Evolutionary conservation across 139 green algal species (phyloP).

Genomic region (Coelastrella sp.): DNA sequence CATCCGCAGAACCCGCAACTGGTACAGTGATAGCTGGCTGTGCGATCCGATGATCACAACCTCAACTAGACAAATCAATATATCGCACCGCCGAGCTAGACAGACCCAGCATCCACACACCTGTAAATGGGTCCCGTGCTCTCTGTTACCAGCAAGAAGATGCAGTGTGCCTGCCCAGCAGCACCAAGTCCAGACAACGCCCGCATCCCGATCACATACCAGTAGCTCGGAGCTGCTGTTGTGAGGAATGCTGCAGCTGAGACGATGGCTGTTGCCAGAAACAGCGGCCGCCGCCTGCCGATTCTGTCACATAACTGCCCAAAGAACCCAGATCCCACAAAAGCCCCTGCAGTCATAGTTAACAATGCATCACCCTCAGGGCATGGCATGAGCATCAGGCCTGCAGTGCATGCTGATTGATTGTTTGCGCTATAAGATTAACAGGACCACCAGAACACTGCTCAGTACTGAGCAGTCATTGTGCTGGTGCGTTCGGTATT

Average conservation of each 20-base stretch:
- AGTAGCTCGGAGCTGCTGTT: constrained; percentile 5
- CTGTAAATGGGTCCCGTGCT: neutral
- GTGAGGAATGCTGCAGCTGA: neutral
- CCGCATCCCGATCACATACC: neutral
- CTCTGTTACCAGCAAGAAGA: constrained; percentile 31
- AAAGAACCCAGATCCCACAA: constrained; percentile 28
- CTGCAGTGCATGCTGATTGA: too few relatives aligned
- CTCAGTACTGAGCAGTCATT: too few relatives aligned
- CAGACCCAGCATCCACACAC: neutral
- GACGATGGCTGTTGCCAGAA: neutral
- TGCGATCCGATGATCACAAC: too few relatives aligned
- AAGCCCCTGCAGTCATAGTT: neutral
- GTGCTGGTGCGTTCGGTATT: too few relatives aligned
- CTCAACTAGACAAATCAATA: too few relatives aligned
- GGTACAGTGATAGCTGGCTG: too few relatives aligned
- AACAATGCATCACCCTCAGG: neutral
- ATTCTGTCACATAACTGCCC: neutral
- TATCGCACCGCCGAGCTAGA: too few relatives aligned
- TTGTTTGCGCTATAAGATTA: too few relatives aligned
- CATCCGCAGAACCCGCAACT: too few relatives aligned
- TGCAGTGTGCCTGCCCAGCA: neutral
- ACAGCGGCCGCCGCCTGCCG: neutral
- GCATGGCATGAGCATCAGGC: neutral
- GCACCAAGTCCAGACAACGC: constrained; percentile 14
- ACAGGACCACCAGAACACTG: too few relatives aligned